Base-by-base conservation (phyloP, 805 yeast species). In the Myxozyma mucilagina region DNA sequence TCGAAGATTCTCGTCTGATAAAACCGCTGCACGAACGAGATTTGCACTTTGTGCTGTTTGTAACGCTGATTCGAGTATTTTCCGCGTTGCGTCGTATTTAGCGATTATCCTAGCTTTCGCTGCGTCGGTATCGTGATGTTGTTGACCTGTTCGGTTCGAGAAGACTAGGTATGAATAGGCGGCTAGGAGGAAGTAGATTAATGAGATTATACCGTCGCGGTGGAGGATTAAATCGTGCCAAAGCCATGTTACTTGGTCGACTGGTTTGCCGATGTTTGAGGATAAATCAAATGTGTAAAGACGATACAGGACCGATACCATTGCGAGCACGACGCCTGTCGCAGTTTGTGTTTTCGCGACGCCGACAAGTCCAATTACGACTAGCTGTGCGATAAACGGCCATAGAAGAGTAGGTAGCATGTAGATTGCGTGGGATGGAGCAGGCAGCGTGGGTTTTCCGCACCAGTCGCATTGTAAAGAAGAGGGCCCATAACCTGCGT, bases 311-410 rank as follows among this genome's bases (percentile, higher is more conserved):
- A 38, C 45, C 8, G 55, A 50, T 7, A 29, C 20, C 35, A 49
- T 29, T 13, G 29, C 39, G 13, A 49, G 13, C 11, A 44, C 34
- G 47, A 36, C 42, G 24, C 24, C 49, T 6, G 24, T 8, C 8
- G 55, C 39, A 13, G 31, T 41, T 13, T n/a, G 32, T 11, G 35
- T 34, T 13, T 10, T 18, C 6, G 36, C 13, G 4, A 35, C 32
- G 0, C 53, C 34, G 34, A 43, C 49, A 18, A 47, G 9, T 16
- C 53, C 54, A 10, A 51, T 11, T 11, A 58, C 7, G 10, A n/a
- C 57, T n/a, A 53, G 34, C 9, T 53, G 57, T 8, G 44, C 29
- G 20, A 58, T 13, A 39, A 45, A 45, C 1, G 59, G 59, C 58
- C 34, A 16, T 18, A 59, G 35, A 13, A 59, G 35, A 10, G 35